A percentile compares a stretch with the other conserved stretches of the same genome.
phyloP scores from a whole-genome alignment of 202 grass and related monocot species.

The Carex arenaria region DNA sequence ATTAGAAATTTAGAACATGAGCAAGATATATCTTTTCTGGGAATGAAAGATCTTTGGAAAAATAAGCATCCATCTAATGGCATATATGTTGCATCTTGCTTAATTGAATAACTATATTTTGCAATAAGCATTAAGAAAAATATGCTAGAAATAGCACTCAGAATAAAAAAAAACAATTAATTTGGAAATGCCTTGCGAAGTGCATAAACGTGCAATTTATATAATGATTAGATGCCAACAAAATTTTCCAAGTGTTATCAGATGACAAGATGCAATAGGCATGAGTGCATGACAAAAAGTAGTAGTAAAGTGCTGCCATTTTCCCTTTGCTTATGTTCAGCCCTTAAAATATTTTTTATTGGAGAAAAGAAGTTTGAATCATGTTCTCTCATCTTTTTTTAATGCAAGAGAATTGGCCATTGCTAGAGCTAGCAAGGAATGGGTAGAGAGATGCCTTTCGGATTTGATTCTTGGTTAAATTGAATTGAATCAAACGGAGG shows the following conservation, averaged over 20 bases:
- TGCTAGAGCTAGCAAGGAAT: neutral
- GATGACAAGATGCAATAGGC: neutral
- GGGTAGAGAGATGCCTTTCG: conserved; percentile 1
- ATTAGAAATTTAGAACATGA: no score
- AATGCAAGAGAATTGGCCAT: neutral
- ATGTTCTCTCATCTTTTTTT: conserved; percentile 19
- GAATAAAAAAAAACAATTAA: neutral
- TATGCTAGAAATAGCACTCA: neutral
- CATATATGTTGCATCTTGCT: neutral
- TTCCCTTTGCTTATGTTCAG: conserved; percentile 9
- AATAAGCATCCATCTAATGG: neutral
- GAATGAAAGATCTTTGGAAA: no score
- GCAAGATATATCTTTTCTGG: no score
- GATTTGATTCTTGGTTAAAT: conserved; percentile 24
- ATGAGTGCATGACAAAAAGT: neutral
- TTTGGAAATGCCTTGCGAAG: neutral
- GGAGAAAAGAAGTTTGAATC: conserved; percentile 19
- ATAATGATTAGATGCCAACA: neutral
- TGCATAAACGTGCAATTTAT: neutral
- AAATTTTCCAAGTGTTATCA: neutral
- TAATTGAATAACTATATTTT: neutral
- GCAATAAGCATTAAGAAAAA: neutral
- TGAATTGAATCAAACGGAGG: neutral
- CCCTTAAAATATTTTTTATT: neutral
- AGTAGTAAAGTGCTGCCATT: neutral